Percentiles rank a stretch among this genome's conserved stretches.
Evolutionary conservation across 139 green algal species (phyloP).

Genomic region (Nannochloris sp.): DNA sequence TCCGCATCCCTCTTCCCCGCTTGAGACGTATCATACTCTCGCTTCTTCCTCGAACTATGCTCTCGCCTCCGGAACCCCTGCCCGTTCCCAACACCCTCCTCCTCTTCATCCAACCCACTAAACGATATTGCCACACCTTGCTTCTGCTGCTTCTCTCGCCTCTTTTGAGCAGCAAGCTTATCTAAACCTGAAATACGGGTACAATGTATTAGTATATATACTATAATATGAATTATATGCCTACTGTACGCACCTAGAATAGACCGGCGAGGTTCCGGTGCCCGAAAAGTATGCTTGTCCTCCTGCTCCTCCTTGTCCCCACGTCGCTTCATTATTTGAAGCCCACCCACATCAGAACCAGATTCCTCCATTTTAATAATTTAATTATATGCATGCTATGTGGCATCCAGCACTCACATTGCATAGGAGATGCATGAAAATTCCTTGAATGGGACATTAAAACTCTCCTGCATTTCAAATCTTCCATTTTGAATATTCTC

Average conservation of each 20-base stretch:
- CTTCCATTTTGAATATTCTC: too few relatives aligned
- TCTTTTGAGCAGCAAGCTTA: slow-evolving; percentile 4
- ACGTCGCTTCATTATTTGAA: too few relatives aligned
- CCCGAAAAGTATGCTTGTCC: slow-evolving; percentile 59
- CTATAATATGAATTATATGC: too few relatives aligned
- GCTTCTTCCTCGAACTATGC: background rate
- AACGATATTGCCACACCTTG: background rate
- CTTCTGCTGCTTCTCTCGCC: background rate
- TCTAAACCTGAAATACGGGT: background rate
- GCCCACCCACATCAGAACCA: too few relatives aligned
- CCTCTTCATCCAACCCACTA: background rate
- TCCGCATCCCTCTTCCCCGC: background rate
- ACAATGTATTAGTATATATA: background rate
- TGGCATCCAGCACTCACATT: too few relatives aligned
- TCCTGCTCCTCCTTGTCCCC: too few relatives aligned
- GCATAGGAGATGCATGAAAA: too few relatives aligned
- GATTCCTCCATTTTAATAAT: too few relatives aligned
- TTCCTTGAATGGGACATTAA: too few relatives aligned
- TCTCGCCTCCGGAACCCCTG: background rate
- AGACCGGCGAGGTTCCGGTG: slow-evolving; percentile 50
- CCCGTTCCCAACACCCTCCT: background rate
- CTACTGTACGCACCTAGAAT: slow-evolving; percentile 34
- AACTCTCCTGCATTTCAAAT: too few relatives aligned
- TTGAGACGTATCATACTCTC: background rate
- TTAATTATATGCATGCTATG: too few relatives aligned